Evolutionary conservation across 2,329 filamentous ascomycete genomes (phyloP).

Genomic region (Xylaria polymorpha): DNA sequence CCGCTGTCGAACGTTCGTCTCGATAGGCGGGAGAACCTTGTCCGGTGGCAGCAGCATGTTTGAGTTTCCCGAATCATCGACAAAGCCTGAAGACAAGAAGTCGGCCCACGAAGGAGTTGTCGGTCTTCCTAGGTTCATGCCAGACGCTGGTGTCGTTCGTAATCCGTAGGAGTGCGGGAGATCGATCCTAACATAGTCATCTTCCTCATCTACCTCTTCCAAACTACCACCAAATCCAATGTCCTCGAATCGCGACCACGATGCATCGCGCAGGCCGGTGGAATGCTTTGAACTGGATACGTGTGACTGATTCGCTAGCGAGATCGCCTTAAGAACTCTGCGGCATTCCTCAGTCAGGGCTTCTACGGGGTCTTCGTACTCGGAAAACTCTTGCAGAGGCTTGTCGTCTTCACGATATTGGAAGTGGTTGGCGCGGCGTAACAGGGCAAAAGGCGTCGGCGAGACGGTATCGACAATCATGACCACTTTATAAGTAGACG

Average conservation of each 20-base stretch:
- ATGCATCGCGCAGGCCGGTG: conserved; percentile 82
- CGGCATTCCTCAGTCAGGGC: conserved; percentile 94
- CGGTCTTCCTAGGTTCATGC: conserved; percentile 76
- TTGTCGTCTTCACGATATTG: conserved; percentile 91
- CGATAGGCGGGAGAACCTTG: conserved; percentile 88
- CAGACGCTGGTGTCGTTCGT: conserved; percentile 74
- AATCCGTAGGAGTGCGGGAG: conserved; percentile 62
- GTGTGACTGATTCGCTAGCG: conserved; percentile 86
- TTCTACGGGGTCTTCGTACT: conserved; percentile 87
- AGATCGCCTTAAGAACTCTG: conserved; percentile 88
- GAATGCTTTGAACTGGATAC: conserved; percentile 77
- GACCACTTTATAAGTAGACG: conserved; percentile 85
- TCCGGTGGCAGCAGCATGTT: conserved; percentile 89
- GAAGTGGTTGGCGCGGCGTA: conserved; percentile 93
- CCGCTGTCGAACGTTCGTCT: conserved; percentile 75
- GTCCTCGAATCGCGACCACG: conserved; percentile 97
- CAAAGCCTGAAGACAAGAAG: conserved; percentile 93
- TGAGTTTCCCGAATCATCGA: conserved; percentile 75
- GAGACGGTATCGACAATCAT: conserved; percentile 98
- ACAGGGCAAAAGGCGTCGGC: conserved; percentile 89
- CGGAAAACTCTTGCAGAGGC: conserved; percentile 85
- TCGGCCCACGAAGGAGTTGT: conserved; percentile 99
- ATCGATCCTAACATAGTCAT: conserved; percentile 60
- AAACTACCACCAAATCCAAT: conserved; percentile 85
- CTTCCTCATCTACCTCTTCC: conserved; percentile 76